A percentile compares a stretch with the other conserved stretches of the same genome.
Conservation (phyloP, 768 basidiomycete species). For the Hygrocybe punicea region DNA sequence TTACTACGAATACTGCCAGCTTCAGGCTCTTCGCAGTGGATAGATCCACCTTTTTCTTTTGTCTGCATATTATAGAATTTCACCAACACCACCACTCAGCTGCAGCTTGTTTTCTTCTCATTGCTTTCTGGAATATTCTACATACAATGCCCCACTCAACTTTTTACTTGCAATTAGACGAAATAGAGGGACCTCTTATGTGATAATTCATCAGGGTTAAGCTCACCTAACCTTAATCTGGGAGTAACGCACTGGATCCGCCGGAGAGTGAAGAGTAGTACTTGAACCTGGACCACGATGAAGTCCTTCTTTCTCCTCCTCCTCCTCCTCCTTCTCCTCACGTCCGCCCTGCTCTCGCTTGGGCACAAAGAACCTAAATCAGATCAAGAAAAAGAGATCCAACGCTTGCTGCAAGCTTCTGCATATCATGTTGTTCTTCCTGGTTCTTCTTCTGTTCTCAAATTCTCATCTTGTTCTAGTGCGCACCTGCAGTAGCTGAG, state of each 20-base stretch:
- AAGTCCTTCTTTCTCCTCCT: not conserved
- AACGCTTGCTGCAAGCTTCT: conserved; percentile 48
- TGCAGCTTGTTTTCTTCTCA: too few species aligned
- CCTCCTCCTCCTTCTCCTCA: conserved; percentile 18
- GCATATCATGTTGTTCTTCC: conserved; percentile 46
- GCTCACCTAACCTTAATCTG: not conserved
- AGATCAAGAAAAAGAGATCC: conserved; percentile 45
- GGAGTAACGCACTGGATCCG: not conserved
- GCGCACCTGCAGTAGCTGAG: conserved; percentile 50
- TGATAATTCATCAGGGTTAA: too few species aligned
- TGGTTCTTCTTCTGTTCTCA: not conserved
- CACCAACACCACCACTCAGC: too few species aligned
- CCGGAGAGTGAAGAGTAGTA: too few species aligned
- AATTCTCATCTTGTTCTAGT: conserved; percentile 30
- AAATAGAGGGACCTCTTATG: not conserved
- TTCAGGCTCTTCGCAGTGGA: conserved; percentile 67
- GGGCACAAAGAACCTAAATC: conserved; percentile 46
- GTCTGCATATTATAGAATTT: not conserved
- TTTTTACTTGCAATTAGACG: too few species aligned
- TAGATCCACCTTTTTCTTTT: not conserved
- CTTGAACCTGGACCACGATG: not conserved
- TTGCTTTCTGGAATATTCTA: too few species aligned
- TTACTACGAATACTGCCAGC: conserved; percentile 82
- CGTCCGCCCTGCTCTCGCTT: conserved; percentile 2
- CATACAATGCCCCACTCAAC: too few species aligned